Conservation (phyloP, 257 asterid species). For the Gentiana dahurica region DNA sequence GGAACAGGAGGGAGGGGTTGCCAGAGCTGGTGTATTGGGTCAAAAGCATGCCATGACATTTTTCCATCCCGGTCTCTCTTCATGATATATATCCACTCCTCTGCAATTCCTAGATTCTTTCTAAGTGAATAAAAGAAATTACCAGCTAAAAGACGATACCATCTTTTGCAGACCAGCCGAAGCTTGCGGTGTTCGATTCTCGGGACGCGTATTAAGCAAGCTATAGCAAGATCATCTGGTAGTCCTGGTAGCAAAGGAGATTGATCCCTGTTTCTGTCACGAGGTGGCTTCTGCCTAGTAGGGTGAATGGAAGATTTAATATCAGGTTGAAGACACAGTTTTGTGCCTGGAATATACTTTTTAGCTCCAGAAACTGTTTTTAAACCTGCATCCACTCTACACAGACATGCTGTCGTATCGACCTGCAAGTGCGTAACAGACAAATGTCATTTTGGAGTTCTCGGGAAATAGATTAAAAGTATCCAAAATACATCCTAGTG, state of each 20-base stretch:
- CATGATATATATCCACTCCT: conserved; percentile 34
- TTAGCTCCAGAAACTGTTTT: conserved; percentile 37
- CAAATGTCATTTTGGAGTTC: too few species aligned
- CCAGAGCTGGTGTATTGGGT: conserved; percentile 26
- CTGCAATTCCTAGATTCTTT: conserved; percentile 25
- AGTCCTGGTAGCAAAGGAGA: conserved; percentile 34
- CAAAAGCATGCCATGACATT: conserved; percentile 38
- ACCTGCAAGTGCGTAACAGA: conserved; percentile 16
- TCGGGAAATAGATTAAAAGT: not conserved
- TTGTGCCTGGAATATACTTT: conserved; percentile 31
- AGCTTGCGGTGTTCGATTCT: conserved; percentile 27
- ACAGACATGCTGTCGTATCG: conserved; percentile 32
- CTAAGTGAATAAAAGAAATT: conserved; percentile 30
- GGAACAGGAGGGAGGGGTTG: conserved; percentile 36
- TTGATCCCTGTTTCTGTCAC: conserved; percentile 23
- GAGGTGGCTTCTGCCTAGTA: conserved; percentile 23
- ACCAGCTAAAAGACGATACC: conserved; percentile 34
- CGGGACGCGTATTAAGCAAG: conserved; percentile 34
- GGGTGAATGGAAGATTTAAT: conserved; percentile 37
- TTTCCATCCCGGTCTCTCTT: conserved; percentile 34
- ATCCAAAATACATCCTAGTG: not conserved
- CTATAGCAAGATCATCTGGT: conserved; percentile 38
- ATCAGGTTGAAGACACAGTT: conserved; percentile 32
- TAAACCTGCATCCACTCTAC: conserved; percentile 37
- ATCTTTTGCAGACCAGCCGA: conserved; percentile 32